phyloP scores from a whole-genome alignment of 179 eudicot genomes.

The Dionaea muscipula region DNA sequence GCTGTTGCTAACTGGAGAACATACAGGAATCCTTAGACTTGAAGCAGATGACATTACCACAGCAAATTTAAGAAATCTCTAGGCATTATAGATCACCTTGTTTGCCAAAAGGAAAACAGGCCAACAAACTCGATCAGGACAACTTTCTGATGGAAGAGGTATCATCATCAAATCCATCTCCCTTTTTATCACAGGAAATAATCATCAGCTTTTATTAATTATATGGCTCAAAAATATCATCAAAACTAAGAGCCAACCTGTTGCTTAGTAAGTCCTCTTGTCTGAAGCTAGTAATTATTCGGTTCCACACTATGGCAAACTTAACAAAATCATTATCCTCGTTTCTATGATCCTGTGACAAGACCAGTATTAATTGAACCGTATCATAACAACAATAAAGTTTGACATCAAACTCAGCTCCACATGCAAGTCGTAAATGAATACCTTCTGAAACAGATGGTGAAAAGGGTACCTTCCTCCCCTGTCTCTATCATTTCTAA shows the following conservation, averaged over 20 bases:
- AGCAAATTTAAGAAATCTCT: conserved; percentile 1
- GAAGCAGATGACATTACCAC: neutral
- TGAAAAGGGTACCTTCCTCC: conserved; percentile 26
- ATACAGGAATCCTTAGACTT: conserved; percentile 9
- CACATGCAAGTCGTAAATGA: conserved; percentile 3
- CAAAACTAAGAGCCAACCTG: conserved; percentile 32
- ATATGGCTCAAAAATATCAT: neutral
- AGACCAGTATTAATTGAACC: conserved; percentile 9
- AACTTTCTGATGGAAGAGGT: conserved; percentile 61
- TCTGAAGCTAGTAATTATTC: conserved; percentile 74
- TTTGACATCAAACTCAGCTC: conserved; percentile 5
- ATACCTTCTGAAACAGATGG: conserved; percentile 45
- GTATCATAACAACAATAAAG: conserved; percentile 3
- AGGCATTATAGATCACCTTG: conserved; percentile 35
- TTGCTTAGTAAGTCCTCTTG: conserved; percentile 92
- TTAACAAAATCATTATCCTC: conserved; percentile 45
- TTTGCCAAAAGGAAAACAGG: conserved; percentile 93
- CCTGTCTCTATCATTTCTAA: conserved; percentile 24
- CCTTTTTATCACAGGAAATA: conserved; percentile 31
- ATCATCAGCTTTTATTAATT: conserved; percentile 7
- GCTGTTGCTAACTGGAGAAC: conserved; percentile 60
- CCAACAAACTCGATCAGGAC: conserved; percentile 68
- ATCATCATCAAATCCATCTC: conserved; percentile 91
- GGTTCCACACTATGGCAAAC: conserved; percentile 81
- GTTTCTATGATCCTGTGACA: conserved; percentile 38